A percentile compares a stretch with the other conserved stretches of the same genome.
Evolutionary conservation across 2,329 filamentous ascomycete genomes (phyloP).

Genomic region (Nemania diffusa): DNA sequence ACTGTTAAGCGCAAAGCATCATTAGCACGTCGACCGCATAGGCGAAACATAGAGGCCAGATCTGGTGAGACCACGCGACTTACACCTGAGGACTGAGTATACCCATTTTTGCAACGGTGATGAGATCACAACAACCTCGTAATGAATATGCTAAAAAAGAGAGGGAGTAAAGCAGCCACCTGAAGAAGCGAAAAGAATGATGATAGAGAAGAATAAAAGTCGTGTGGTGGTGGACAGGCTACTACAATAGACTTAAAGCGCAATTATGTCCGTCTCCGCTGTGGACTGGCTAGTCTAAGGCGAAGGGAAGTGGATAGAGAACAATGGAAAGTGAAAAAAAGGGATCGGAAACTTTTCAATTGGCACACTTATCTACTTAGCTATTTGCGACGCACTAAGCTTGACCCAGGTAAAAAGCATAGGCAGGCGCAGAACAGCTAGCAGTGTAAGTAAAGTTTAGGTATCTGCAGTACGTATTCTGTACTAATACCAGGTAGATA

Average conservation of each 20-base stretch:
- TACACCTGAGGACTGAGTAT: slow-evolving; percentile 73
- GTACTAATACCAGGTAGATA: background rate
- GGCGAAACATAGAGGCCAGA: slow-evolving; percentile 3
- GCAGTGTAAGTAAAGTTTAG: background rate
- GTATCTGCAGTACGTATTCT: background rate
- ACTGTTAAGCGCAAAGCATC: slow-evolving; percentile 58
- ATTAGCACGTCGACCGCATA: slow-evolving; percentile 40
- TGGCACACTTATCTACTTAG: too few relatives aligned
- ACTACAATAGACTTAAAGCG: slow-evolving; percentile 1
- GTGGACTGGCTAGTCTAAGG: slow-evolving; percentile 24
- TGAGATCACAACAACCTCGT: slow-evolving; percentile 8
- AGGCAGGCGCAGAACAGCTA: too few relatives aligned
- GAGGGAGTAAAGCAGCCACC: background rate
- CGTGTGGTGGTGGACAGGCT: background rate
- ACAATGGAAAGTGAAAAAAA: slow-evolving; percentile 34
- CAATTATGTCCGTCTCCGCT: slow-evolving; percentile 23
- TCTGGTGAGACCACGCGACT: slow-evolving; percentile 45
- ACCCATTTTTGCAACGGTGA: slow-evolving; percentile 63
- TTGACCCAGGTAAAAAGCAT: too few relatives aligned
- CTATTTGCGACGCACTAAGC: too few relatives aligned
- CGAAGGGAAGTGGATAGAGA: slow-evolving; percentile 39
- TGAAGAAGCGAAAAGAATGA: background rate
- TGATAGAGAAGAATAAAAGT: background rate
- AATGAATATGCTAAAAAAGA: background rate
- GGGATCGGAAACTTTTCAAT: slow-evolving; percentile 24